Base-by-base conservation (phyloP, 371 early-diverging fungal genomes). In the Lichtheimia hyalospora region DNA sequence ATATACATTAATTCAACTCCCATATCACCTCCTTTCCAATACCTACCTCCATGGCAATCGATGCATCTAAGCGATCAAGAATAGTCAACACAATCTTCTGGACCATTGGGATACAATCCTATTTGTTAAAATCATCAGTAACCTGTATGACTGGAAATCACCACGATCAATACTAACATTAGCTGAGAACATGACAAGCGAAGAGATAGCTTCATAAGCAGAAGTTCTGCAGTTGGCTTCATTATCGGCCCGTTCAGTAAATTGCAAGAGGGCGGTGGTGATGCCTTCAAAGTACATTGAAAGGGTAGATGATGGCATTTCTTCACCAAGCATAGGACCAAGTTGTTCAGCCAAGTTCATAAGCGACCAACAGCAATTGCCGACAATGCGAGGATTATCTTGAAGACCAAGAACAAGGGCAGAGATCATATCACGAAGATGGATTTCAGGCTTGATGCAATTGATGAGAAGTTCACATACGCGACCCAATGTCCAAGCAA, bases 401-500 rank as follows among this genome's bases (percentile, higher is more conserved):
- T 77, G 83, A 60, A 97, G 77, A 21, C 97, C 96, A 21, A 70
- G 74, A 0, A 94, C 84, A 50, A 96, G 80, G 3, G 92, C 92
- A 39, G 82, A 71, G 28, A 96, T 74, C 40, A 96, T 71, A 25
- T 78, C 84, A 56, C 84, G 84, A 52, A 95, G 82, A 52, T 89
- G 86, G 43, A 80, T 62, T 7, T 92, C 92, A 14, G 87, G 83
- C 60, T 89, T 86, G 62, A 96, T 90, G 64, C 87, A 86, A 18
- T 88, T 79, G 24, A 84, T 77, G 21, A 89, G 64, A 34, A 86
- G 74, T 53, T 93, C 91, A 50, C 87, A 93, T 23, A 98, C 91
- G 52, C 96, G 91, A 54, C 97, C 96, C 10, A 98, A 74, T 3
- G 96, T 92, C 98, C 98, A 98, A 5, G 96, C 96, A 7, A 96